Percentiles rank a stretch among this genome's conserved stretches.
phyloP scores from a whole-genome alignment of 2,329 filamentous ascomycete genomes.

The Didymella lethalis region DNA sequence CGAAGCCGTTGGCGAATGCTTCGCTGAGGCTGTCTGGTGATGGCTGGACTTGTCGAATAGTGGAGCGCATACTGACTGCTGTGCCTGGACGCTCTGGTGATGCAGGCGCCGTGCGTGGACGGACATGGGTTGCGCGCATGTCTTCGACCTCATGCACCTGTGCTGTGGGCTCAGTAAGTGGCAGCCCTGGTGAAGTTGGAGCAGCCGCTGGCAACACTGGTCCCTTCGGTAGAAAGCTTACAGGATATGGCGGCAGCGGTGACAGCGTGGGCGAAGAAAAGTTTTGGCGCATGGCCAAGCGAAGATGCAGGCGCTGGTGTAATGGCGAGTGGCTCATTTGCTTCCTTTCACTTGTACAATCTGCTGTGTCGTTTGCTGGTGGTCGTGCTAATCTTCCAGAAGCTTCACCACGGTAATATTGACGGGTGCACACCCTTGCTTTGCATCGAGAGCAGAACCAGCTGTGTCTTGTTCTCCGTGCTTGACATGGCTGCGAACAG shows the following conservation, averaged over 20 bases:
- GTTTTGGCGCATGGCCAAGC: slow-evolving; percentile 14
- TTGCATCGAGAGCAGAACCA: slow-evolving; percentile 2
- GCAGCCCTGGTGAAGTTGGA: slow-evolving; percentile 6
- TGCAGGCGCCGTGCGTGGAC: slow-evolving; percentile 23
- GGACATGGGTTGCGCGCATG: slow-evolving; percentile 31
- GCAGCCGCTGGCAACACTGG: not conserved
- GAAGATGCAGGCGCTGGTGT: slow-evolving; percentile 16
- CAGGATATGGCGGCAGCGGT: slow-evolving; percentile 4
- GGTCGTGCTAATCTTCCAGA: not conserved
- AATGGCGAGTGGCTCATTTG: slow-evolving; percentile 22
- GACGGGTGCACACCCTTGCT: slow-evolving; percentile 2
- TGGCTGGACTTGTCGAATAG: slow-evolving; percentile 41
- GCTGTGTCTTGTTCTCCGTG: slow-evolving; percentile 8
- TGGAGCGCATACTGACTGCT: slow-evolving; percentile 32
- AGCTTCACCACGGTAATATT: not conserved
- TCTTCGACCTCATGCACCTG: not conserved
- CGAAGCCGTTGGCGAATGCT: slow-evolving; percentile 15
- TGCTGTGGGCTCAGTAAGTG: not conserved
- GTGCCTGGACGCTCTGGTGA: slow-evolving; percentile 29
- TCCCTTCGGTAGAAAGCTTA: not conserved
- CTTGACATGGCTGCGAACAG: slow-evolving; percentile 6
- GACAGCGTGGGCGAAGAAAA: slow-evolving; percentile 13
- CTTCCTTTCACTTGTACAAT: slow-evolving; percentile 5
- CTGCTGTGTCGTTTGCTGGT: not conserved
- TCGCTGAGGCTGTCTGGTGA: slow-evolving; percentile 32